Evolutionary conservation across 2,329 filamentous ascomycete species (phyloP).

Genomic region (Pseudocercospora fijiensis): DNA sequence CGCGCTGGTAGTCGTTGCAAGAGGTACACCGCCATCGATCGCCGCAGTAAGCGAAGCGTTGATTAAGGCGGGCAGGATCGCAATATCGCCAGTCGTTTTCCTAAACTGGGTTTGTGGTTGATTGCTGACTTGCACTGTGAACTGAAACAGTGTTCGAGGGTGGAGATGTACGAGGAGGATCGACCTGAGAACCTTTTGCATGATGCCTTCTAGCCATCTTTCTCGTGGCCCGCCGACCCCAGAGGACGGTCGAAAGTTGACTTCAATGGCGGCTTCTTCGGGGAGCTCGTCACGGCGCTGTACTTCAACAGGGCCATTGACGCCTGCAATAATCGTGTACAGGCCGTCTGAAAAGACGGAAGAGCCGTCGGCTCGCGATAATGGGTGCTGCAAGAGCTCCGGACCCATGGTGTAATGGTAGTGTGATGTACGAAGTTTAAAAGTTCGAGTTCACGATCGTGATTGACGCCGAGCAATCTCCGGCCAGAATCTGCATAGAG

Average conservation of each 20-base stretch:
- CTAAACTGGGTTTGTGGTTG: slow-evolving; percentile 57
- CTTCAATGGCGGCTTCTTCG: slow-evolving; percentile 86
- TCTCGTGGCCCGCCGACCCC: slow-evolving; percentile 66
- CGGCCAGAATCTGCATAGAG: not conserved
- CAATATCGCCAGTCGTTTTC: slow-evolving; percentile 61
- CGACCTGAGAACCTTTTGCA: slow-evolving; percentile 70
- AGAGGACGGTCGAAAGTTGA: slow-evolving; percentile 80
- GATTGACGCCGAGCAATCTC: not conserved
- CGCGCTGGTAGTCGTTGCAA: slow-evolving; percentile 70
- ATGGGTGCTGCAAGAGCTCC: slow-evolving; percentile 40
- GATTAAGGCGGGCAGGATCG: slow-evolving; percentile 76
- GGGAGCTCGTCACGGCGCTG: slow-evolving; percentile 84
- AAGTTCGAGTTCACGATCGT: not conserved
- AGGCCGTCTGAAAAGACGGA: slow-evolving; percentile 72
- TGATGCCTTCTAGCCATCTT: slow-evolving; percentile 74
- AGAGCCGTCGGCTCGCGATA: slow-evolving; percentile 75
- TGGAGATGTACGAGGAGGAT: slow-evolving; percentile 73
- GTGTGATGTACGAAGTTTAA: not conserved
- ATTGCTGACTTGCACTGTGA: slow-evolving; percentile 69
- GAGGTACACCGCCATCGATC: slow-evolving; percentile 76
- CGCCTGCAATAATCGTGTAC: slow-evolving; percentile 78
- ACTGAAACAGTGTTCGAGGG: slow-evolving; percentile 73
- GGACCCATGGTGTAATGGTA: slow-evolving; percentile 22
- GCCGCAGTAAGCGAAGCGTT: slow-evolving; percentile 77
- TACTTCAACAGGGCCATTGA: slow-evolving; percentile 92